phyloP scores from a whole-genome alignment of 768 basidiomycete genomes.

The Amylocystis lapponica region DNA sequence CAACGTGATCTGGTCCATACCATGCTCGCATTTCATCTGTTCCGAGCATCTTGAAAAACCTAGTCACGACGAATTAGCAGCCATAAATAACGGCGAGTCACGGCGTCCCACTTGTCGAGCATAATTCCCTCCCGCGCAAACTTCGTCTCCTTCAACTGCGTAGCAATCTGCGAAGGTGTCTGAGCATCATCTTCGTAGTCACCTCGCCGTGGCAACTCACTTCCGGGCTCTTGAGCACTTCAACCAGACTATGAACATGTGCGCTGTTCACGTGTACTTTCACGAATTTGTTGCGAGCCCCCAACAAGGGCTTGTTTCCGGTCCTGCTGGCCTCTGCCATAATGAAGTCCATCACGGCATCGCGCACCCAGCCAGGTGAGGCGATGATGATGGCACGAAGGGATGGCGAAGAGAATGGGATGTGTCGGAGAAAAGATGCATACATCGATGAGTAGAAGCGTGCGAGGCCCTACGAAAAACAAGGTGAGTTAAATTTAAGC shows the following conservation, averaged over 20 bases:
- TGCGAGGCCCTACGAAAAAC: constrained; percentile 44
- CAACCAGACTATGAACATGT: constrained; percentile 93
- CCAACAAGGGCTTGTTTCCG: constrained; percentile 78
- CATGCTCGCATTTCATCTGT: constrained; percentile 94
- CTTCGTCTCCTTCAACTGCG: constrained; percentile 88
- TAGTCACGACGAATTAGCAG: constrained; percentile 26
- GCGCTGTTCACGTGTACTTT: constrained; percentile 90
- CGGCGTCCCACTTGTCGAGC: constrained; percentile 70
- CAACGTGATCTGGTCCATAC: constrained; percentile 96
- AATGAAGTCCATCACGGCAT: constrained; percentile 81
- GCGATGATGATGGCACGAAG: constrained; percentile 93
- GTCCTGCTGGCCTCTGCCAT: constrained; percentile 73
- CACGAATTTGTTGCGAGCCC: constrained; percentile 77
- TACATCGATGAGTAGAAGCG: constrained; percentile 85
- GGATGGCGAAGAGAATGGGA: constrained; percentile 69
- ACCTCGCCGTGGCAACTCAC: constrained; percentile 35
- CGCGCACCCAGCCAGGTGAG: constrained; percentile 93
- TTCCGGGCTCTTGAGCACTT: constrained; percentile 92
- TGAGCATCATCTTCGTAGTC: background rate
- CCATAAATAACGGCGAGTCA: background rate
- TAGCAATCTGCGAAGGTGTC: constrained; percentile 47
- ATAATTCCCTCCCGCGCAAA: constrained; percentile 91
- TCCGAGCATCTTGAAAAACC: constrained; percentile 98
- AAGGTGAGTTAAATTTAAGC: background rate
- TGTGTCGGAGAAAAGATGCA: constrained; percentile 82